These are phyloP conservation scores for Oryza meyeriana DNA, from an alignment of 176 grass and related monocot species.

Conservation along the genomic window DNA sequence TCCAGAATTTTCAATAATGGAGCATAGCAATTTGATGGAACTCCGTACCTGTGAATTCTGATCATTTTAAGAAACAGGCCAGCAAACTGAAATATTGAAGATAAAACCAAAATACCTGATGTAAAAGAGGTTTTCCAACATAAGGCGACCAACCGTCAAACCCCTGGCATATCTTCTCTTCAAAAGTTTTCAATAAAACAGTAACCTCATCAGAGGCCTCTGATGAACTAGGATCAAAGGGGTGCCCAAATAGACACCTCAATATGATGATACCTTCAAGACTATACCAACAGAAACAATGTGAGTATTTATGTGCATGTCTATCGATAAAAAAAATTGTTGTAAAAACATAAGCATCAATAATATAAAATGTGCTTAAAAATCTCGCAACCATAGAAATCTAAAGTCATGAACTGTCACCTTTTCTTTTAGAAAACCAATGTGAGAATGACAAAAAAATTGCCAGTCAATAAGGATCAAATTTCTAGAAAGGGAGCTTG, in stretches of 20 bases:
- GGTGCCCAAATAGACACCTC: slow-evolving; percentile 76
- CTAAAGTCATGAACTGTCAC: neutral
- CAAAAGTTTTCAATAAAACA: slow-evolving; percentile 51
- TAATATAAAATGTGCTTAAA: neutral
- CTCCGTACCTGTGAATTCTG: slow-evolving; percentile 48
- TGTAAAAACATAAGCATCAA: slow-evolving; percentile 1
- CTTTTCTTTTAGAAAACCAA: neutral
- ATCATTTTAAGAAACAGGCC: slow-evolving; percentile 39
- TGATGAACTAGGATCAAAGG: slow-evolving; percentile 43
- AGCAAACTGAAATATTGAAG: slow-evolving; percentile 16
- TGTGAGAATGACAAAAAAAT: slow-evolving; percentile 8
- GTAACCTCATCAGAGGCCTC: slow-evolving; percentile 48
- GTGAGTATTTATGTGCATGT: slow-evolving; percentile 17
- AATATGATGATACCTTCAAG: slow-evolving; percentile 63
- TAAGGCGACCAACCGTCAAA: slow-evolving; percentile 31
- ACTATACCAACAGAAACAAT: slow-evolving; percentile 45
- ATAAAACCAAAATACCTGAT: slow-evolving; percentile 52
- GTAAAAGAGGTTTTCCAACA: slow-evolving; percentile 50
- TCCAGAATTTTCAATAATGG: slow-evolving; percentile 50
- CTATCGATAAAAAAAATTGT: neutral
- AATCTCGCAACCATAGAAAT: neutral
- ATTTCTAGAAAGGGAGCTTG: too few relatives aligned
- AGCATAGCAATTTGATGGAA: slow-evolving; percentile 50
- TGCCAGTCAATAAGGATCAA: slow-evolving; percentile 8
- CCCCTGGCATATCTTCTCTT: slow-evolving; percentile 47